phyloP scores from a whole-genome alignment of 768 basidiomycete genomes.

The Tricholoma furcatifolium region DNA sequence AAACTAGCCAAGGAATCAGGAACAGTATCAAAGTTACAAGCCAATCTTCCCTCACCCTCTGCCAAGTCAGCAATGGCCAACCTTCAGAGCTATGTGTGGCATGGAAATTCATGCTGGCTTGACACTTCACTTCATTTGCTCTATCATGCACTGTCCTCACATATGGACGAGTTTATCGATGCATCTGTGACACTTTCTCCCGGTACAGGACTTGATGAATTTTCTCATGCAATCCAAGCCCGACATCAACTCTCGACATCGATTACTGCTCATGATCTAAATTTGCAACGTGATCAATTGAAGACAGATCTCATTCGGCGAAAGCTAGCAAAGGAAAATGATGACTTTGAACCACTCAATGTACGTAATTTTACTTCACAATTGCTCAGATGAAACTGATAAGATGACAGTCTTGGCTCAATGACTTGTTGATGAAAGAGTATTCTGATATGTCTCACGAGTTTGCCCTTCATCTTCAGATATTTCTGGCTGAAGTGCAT shows the following conservation, averaged over 20 bases:
- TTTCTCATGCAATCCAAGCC: background rate
- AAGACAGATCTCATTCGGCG: background rate
- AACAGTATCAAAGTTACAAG: too few species aligned
- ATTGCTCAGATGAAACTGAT: background rate
- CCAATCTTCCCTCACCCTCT: background rate
- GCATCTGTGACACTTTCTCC: background rate
- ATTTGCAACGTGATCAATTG: background rate
- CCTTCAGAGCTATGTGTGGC: background rate
- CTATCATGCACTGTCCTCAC: background rate
- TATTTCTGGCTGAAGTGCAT: background rate
- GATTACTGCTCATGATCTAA: background rate
- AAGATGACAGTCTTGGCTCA: constrained; percentile 3
- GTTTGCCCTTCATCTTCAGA: background rate
- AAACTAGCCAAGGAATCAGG: background rate
- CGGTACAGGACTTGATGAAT: background rate
- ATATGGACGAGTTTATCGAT: background rate
- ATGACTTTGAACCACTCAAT: constrained; percentile 4
- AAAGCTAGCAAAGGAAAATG: background rate
- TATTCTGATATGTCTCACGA: background rate
- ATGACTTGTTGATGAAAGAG: constrained; percentile 3
- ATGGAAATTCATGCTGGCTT: background rate
- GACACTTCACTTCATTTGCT: constrained; percentile 6
- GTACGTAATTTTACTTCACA: background rate
- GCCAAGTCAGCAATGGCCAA: background rate
- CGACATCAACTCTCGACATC: background rate